Evolutionary conservation across 345 rosid species (phyloP).

Genomic region (Sisymbrium altissimum): DNA sequence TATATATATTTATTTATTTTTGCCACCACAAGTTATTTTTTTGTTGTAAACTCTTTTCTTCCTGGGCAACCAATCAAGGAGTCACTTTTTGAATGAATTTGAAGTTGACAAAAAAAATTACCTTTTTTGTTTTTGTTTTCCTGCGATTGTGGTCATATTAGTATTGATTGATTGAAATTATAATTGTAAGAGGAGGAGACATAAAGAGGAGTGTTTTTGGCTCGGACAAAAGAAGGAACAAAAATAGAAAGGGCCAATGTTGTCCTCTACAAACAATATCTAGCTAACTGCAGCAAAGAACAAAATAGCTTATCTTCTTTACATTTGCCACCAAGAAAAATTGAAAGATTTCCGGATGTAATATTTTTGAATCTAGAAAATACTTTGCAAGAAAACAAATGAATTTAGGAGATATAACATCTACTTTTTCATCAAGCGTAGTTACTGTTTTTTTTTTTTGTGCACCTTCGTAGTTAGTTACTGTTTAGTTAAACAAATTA

Average conservation of each 20-base stretch:
- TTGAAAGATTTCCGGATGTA: background rate
- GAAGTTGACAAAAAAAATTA: too few species aligned
- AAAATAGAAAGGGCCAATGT: constrained; percentile 37
- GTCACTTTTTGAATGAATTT: too few species aligned
- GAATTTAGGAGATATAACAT: background rate
- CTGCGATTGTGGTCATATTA: constrained; percentile 10
- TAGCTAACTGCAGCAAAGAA: constrained; percentile 24
- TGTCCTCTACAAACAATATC: constrained; percentile 29
- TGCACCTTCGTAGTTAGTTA: too few species aligned
- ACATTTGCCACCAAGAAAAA: constrained; percentile 9
- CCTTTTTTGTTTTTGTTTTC: background rate
- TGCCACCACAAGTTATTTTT: background rate
- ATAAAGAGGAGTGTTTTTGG: constrained; percentile 29
- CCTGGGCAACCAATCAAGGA: too few species aligned
- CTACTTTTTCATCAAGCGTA: background rate
- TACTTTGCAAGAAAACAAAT: background rate
- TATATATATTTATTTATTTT: background rate
- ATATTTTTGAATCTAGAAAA: background rate
- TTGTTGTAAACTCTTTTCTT: background rate
- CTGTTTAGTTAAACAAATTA: background rate
- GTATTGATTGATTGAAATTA: constrained; percentile 26
- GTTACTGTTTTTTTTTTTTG: background rate
- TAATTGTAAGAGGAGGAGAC: constrained; percentile 27
- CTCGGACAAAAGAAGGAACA: constrained; percentile 33
- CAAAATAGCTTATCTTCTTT: constrained; percentile 23